A percentile compares a stretch with the other conserved stretches of the same genome.
Evolutionary conservation across 257 asterid species (phyloP).

Genomic region (Ilex aquifolium): DNA sequence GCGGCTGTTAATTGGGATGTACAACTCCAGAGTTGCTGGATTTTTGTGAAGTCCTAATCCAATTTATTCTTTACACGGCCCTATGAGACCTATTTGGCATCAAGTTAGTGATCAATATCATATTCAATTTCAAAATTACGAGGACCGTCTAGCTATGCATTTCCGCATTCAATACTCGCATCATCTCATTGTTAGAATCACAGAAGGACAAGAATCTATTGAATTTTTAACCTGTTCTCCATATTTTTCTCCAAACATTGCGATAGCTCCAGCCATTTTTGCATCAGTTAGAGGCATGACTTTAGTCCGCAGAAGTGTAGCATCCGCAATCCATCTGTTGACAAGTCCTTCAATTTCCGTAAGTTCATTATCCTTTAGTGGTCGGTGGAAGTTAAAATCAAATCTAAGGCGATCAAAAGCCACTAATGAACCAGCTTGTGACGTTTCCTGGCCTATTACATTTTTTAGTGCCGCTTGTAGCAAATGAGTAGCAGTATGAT

Average conservation of each 20-base stretch:
- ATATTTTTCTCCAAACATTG: slow-evolving; percentile 97
- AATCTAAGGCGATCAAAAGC: slow-evolving; percentile 89
- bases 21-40: no score
- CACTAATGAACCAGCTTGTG: slow-evolving; percentile 97
- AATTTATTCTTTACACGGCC: no score
- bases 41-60: no score
- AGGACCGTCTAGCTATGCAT: neutral
- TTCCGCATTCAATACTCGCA: neutral
- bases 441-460: slow-evolving; percentile 84
- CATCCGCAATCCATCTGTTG: slow-evolving; percentile 84
- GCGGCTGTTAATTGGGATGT: no score
- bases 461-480: slow-evolving; percentile 91
- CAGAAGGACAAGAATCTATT: slow-evolving; percentile 1
- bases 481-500: slow-evolving; percentile 94
- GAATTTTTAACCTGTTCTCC: slow-evolving; percentile 64
- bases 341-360: slow-evolving; percentile 68
- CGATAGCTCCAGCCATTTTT: slow-evolving; percentile 88
- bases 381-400: slow-evolving; percentile 84
- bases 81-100: no score
- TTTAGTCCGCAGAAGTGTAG: slow-evolving; percentile 60
- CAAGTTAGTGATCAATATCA: neutral
- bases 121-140: neutral
- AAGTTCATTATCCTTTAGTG: slow-evolving; percentile 67
- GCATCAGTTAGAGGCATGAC: slow-evolving; percentile 81
- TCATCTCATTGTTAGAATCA: slow-evolving; percentile 1